Conservation (phyloP, 805 yeast species). For the Kodamaea hsintzibuensis region DNA sequence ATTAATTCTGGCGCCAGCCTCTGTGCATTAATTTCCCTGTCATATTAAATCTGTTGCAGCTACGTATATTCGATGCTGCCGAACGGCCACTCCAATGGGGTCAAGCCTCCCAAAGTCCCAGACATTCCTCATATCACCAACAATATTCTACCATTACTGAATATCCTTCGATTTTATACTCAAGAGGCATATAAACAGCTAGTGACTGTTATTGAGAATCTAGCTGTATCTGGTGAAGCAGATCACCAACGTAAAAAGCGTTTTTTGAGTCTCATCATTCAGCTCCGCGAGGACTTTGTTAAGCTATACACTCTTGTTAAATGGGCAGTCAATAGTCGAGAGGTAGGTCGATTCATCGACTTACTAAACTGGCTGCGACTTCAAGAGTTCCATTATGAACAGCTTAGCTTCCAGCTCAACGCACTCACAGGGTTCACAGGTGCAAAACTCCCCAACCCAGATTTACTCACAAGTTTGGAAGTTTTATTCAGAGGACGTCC, state of each 20-base stretch:
- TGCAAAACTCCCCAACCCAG: constrained; percentile 93
- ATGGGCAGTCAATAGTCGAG: constrained; percentile 79
- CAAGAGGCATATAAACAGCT: constrained; percentile 65
- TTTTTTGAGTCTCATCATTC: constrained; percentile 67
- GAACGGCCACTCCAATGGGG: constrained; percentile 7
- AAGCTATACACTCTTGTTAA: constrained; percentile 82
- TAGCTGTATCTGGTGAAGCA: constrained; percentile 46
- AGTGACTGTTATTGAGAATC: constrained; percentile 57
- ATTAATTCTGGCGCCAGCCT: background rate
- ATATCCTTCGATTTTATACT: constrained; percentile 58
- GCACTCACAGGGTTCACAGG: constrained; percentile 72
- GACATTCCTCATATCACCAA: constrained; percentile 70
- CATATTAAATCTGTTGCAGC: background rate
- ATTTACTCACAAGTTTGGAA: constrained; percentile 81
- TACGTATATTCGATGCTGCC: background rate
- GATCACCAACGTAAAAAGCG: constrained; percentile 67
- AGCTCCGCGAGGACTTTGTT: constrained; percentile 78
- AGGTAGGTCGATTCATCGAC: constrained; percentile 77
- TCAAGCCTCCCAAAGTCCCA: constrained; percentile 25
- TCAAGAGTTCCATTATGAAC: constrained; percentile 68
- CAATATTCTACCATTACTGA: constrained; percentile 65
- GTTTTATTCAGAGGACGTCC: constrained; percentile 81
- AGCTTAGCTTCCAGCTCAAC: constrained; percentile 63
- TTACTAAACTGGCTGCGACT: constrained; percentile 83
- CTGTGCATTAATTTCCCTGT: background rate